Conservation (phyloP, 2,329 filamentous ascomycete genomes). For the Pestalotiopsis sp. region DNA sequence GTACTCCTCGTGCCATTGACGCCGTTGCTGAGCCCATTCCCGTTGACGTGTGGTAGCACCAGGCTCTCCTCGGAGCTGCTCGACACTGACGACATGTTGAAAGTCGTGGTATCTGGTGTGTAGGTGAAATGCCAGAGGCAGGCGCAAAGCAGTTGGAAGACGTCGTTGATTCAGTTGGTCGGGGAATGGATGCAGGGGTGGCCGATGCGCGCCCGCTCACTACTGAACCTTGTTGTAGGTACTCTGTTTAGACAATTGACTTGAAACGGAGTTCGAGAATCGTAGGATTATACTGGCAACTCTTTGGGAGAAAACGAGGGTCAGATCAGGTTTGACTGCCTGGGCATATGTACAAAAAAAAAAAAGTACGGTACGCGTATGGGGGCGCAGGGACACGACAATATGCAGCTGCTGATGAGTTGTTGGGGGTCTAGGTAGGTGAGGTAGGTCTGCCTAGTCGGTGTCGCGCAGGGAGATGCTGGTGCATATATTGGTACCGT, state of each 20-base stretch:
- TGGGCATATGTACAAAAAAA: not conserved
- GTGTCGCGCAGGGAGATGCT: not conserved
- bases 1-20: slow-evolving; percentile 4
- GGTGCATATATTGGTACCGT: not conserved
- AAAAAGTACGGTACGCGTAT: not conserved
- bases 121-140: not conserved
- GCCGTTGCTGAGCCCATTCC: not conserved
- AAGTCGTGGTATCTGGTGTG: not conserved
- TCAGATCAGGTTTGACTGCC: not conserved
- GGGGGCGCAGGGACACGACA: not conserved
- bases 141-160: not conserved
- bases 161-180: not conserved
- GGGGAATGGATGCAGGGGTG: not conserved
- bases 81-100: not conserved
- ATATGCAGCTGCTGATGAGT: not conserved
- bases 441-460: not conserved
- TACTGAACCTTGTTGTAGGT: not conserved
- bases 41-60: not conserved
- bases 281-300: too few relatives aligned
- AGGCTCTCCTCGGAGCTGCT: not conserved
- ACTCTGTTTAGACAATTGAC: not conserved
- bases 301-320: not conserved
- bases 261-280: too few relatives aligned
- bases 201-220: not conserved
- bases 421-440: not conserved